Base-by-base conservation (phyloP, 768 basidiomycete species). In the Mycena vulgaris region DNA sequence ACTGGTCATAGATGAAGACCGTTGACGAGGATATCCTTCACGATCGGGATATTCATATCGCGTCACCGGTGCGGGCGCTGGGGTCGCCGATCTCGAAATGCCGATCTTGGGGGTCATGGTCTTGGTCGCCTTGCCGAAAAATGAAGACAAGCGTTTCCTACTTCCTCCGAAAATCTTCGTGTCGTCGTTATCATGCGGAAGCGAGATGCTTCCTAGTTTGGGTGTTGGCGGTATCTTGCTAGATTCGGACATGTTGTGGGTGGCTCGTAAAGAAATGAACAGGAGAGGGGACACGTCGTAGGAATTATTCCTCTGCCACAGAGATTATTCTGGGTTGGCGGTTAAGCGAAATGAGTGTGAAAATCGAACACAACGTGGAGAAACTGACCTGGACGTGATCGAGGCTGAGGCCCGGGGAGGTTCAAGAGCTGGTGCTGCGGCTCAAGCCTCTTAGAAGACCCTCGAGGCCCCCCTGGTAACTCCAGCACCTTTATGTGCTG, bases 401-500 rank as follows among this genome's bases (percentile, higher is more conserved):
- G 63, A 68, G 57, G 58, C 48, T 52, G 55, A 52, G 53, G n/a
- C n/a, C n/a, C n/a, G 47, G 33, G 28, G 47, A 25, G 59, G 28
- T 35, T 33, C 59, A 51, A 45, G 66, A 68, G 71, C 67, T 52
- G n/a, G 56, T 33, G 62, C 33, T 40, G 52, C 52, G 31, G 52
- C 71, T 65, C 62, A 51, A 61, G 59, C 52, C 52, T 69, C 55
- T 59, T 60, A 53, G 51, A 56, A 63, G 72, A 69, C 72, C 72
- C 63, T 69, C 68, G 45, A 39, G 68, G 72, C 58, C 72, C 65
- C 71, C 68, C 51, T 61, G 55, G 71, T 68, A 56, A 57, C 72
- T 64, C 52, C 68, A 63, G 64, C 72, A 73, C 72, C 71, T 70
- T 73, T 73, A 73, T 73, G 72, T 69, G 72, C 72, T 70, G 68